Evolutionary conservation across 306 rosid genomes (phyloP).

Genomic region (Lotus japonicus): DNA sequence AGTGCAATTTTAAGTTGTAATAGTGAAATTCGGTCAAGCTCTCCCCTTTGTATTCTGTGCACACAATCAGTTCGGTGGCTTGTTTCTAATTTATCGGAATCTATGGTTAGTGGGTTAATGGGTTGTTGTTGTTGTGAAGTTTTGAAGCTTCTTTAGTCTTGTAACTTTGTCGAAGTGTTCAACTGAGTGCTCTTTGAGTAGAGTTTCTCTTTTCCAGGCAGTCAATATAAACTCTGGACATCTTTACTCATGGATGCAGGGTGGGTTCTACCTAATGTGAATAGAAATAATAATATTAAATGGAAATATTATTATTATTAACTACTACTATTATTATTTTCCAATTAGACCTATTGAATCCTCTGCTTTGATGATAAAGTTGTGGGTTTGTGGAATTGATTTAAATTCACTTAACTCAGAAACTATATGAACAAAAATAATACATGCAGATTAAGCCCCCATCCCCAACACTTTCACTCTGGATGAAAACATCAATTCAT

Average conservation of each 20-base stretch:
- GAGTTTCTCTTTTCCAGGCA: background rate
- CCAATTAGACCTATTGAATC: slow-evolving; percentile 1
- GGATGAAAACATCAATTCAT: too few relatives aligned
- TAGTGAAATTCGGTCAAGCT: background rate
- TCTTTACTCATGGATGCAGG: slow-evolving; percentile 13
- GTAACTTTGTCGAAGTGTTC: too few relatives aligned
- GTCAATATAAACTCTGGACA: slow-evolving; percentile 15
- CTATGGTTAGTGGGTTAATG: too few relatives aligned
- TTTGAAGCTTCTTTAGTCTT: too few relatives aligned
- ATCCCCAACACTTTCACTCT: too few relatives aligned
- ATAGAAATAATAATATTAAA: too few relatives aligned
- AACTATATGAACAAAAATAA: too few relatives aligned
- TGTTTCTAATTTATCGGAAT: too few relatives aligned
- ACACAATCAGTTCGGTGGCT: background rate
- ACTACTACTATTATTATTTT: background rate
- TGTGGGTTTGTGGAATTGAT: background rate
- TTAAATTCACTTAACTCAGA: background rate
- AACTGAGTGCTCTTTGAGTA: too few relatives aligned
- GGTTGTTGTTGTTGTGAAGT: too few relatives aligned
- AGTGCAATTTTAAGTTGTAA: background rate
- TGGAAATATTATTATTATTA: too few relatives aligned
- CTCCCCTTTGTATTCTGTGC: background rate
- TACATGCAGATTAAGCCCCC: too few relatives aligned
- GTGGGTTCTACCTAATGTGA: slow-evolving; percentile 1
- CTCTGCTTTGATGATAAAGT: background rate